A percentile compares a stretch with the other conserved stretches of the same genome.
phyloP scores from a whole-genome alignment of 441 rosid species.

The Mallotus repandus region DNA sequence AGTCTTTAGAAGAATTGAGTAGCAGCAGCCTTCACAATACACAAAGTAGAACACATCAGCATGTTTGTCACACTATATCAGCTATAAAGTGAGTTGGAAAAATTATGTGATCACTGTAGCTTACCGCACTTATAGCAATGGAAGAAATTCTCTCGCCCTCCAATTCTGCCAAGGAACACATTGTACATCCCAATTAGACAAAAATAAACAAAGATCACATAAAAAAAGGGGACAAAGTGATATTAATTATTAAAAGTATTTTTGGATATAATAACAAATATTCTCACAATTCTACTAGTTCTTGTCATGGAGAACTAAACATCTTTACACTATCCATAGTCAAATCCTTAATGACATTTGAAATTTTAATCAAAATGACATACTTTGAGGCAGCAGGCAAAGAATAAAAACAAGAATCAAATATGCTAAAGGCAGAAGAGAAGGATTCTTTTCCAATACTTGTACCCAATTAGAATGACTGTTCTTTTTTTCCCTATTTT shows the following conservation, averaged over 20 bases:
- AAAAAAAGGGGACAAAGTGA: neutral
- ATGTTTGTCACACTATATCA: neutral
- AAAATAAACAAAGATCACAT: neutral
- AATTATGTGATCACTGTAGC: slow-evolving; percentile 16
- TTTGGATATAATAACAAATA: neutral
- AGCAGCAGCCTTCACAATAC: slow-evolving; percentile 67
- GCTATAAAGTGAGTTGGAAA: neutral
- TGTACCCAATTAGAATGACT: neutral
- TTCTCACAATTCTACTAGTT: neutral
- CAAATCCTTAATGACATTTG: neutral
- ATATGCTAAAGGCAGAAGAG: too few relatives aligned
- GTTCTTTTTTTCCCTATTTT: neutral
- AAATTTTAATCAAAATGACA: neutral
- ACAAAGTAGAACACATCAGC: neutral
- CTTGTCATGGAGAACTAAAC: neutral
- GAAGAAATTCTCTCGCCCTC: slow-evolving; percentile 82
- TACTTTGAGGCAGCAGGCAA: neutral
- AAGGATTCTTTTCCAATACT: neutral
- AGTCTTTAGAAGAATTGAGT: slow-evolving; percentile 57
- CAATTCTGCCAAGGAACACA: slow-evolving; percentile 49
- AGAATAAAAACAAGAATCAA: neutral
- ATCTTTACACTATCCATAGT: neutral
- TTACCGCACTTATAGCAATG: slow-evolving; percentile 91
- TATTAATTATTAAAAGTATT: neutral
- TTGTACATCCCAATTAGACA: neutral